These are phyloP conservation scores for Cordyceps fumosorosea DNA, from an alignment of 2,329 filamentous ascomycete genomes.

Conservation along the genomic window DNA sequence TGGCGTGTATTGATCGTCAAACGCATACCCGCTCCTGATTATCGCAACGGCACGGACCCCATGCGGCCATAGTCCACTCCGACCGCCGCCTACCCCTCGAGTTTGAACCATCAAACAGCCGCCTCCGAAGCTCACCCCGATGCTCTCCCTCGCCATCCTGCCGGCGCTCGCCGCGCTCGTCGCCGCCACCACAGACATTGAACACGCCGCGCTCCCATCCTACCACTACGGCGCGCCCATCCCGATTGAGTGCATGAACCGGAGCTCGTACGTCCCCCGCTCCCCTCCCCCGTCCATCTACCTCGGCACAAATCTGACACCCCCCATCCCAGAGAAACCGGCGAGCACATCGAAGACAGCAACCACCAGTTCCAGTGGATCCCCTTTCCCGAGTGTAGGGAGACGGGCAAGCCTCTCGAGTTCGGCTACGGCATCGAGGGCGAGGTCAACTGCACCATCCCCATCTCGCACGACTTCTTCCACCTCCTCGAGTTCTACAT, in stretches of 20 bases:
- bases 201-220: conserved; percentile 45
- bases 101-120: neutral
- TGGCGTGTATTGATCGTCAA: neutral
- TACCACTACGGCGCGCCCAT: conserved; percentile 63
- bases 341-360: conserved; percentile 79
- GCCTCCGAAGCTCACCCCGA: neutral
- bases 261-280: conserved; percentile 55
- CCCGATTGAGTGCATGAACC: conserved; percentile 65
- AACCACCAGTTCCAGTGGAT: conserved; percentile 84
- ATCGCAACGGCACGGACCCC: neutral
- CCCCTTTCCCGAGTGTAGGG: conserved; percentile 84
- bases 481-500: conserved; percentile 95
- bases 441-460: conserved; percentile 79
- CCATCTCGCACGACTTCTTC: conserved; percentile 70
- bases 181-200: conserved; percentile 14
- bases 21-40: neutral
- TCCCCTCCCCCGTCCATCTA: neutral
- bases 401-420: conserved; percentile 75
- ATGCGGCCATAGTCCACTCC: neutral
- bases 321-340: conserved; percentile 59
- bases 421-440: conserved; percentile 77
- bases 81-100: neutral
- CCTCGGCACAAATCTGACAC: neutral
- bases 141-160: conserved; percentile 14
- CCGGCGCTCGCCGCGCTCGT: conserved; percentile 24